phyloP scores from a whole-genome alignment of 164 flowering plant species.

The Chimonanthus praecox region DNA sequence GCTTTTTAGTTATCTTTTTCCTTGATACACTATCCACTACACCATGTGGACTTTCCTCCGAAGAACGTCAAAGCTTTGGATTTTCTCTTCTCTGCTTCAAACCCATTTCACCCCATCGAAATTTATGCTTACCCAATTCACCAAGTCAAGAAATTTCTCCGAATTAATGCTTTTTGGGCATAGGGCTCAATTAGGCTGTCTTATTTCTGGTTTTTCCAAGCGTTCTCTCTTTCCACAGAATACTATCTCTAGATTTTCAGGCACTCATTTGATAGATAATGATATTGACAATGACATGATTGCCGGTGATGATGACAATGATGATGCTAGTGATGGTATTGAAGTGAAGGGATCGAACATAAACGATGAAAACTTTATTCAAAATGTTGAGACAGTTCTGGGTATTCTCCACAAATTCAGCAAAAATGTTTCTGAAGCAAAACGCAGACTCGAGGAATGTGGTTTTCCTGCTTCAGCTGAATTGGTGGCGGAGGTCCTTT shows the following conservation, averaged over 20 bases:
- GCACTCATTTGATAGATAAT: neutral
- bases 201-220: neutral
- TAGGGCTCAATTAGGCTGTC: neutral
- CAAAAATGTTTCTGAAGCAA: constrained; percentile 23
- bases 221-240: constrained; percentile 10
- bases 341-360: constrained; percentile 1
- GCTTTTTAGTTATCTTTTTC: neutral
- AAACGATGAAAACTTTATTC: constrained; percentile 24
- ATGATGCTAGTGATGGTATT: constrained; percentile 12
- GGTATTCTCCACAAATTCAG: constrained; percentile 24
- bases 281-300: neutral
- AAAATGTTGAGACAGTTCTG: constrained; percentile 24
- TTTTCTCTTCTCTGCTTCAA: constrained; percentile 1
- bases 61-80: neutral
- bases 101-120: neutral
- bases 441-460: constrained; percentile 43
- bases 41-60: neutral
- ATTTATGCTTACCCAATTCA: neutral
- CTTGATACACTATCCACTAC: neutral
- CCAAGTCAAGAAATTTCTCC: neutral
- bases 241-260: neutral
- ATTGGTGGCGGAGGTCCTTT: constrained; percentile 61
- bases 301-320: constrained; percentile 13
- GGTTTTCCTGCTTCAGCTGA: constrained; percentile 32
- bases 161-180: neutral